These are phyloP conservation scores for Diaporthe nobilis DNA, from an alignment of 2,329 filamentous ascomycete genomes.

Conservation along the genomic window DNA sequence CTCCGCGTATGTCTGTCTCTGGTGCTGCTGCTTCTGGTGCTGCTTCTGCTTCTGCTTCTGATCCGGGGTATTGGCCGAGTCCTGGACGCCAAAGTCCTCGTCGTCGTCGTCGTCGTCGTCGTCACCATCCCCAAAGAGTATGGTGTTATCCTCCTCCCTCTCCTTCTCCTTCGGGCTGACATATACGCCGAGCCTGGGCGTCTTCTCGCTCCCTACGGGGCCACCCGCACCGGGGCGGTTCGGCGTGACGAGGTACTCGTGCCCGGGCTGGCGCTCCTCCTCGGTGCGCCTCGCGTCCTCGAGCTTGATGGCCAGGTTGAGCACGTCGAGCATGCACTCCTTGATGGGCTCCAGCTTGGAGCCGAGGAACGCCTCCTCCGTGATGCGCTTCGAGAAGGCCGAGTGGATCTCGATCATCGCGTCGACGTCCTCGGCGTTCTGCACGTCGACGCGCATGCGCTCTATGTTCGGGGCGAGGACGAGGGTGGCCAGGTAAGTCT, in stretches of 20 bases:
- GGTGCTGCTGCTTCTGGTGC: conserved; percentile 18
- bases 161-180: conserved; percentile 50
- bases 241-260: conserved; percentile 25
- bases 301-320: conserved; percentile 82
- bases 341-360: conserved; percentile 78
- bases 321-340: conserved; percentile 79
- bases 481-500: conserved; percentile 81
- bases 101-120: conserved; percentile 52
- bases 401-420: conserved; percentile 82
- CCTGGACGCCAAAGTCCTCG: conserved; percentile 55
- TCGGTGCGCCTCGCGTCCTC: conserved; percentile 69
- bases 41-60: conserved; percentile 22
- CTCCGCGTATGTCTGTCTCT: conserved; percentile 61
- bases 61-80: background rate
- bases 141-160: conserved; percentile 44
- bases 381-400: conserved; percentile 72
- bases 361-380: conserved; percentile 79
- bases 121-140: conserved; percentile 43
- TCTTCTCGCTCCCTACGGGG: conserved; percentile 44
- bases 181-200: conserved; percentile 36
- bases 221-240: conserved; percentile 42
- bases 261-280: conserved; percentile 50
- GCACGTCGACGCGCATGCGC: conserved; percentile 70
- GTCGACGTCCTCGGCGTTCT: conserved; percentile 79
- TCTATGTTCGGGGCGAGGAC: conserved; percentile 74